Evolutionary conservation across 1,284 basidiomycete genomes (phyloP).

Genomic region (Rhizoctonia solani): DNA sequence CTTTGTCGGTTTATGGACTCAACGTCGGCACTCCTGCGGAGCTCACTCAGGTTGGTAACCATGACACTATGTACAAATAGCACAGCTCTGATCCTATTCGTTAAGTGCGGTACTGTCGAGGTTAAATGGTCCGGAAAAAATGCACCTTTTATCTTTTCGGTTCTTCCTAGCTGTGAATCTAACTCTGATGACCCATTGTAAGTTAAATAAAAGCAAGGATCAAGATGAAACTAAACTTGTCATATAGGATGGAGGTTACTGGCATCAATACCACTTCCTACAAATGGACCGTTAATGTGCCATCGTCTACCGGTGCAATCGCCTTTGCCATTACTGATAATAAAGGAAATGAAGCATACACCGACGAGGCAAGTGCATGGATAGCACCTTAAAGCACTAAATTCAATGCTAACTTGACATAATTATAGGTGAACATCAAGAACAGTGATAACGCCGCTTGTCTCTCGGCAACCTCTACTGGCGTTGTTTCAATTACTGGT

Average conservation of each 20-base stretch:
- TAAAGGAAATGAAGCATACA: conserved; percentile 26
- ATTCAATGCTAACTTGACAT: no score
- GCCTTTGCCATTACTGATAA: conserved; percentile 25
- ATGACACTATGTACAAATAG: background rate
- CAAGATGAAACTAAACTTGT: background rate
- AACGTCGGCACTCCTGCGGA: conserved; percentile 6
- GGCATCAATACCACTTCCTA: conserved; percentile 19
- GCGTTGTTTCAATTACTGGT: background rate
- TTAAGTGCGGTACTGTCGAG: conserved; percentile 13
- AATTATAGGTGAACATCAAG: conserved; percentile 21
- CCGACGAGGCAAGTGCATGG: conserved; percentile 8
- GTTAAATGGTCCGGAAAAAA: conserved; percentile 26
- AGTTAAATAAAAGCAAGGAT: background rate
- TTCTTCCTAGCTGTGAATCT: conserved; percentile 28
- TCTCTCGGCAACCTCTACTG: conserved; percentile 6
- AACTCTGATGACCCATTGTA: conserved; percentile 5
- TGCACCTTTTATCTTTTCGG: conserved; percentile 14
- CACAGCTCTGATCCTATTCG: background rate
- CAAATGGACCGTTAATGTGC: conserved; percentile 28
- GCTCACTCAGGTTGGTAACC: conserved; percentile 24
- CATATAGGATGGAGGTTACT: conserved; percentile 9
- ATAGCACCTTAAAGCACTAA: background rate
- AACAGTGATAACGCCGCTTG: conserved; percentile 14
- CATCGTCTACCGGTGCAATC: conserved; percentile 10
- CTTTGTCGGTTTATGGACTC: conserved; percentile 18